These are phyloP conservation scores for Mesostigma viride DNA, from an alignment of 139 green algal species.

Conservation along the genomic window DNA sequence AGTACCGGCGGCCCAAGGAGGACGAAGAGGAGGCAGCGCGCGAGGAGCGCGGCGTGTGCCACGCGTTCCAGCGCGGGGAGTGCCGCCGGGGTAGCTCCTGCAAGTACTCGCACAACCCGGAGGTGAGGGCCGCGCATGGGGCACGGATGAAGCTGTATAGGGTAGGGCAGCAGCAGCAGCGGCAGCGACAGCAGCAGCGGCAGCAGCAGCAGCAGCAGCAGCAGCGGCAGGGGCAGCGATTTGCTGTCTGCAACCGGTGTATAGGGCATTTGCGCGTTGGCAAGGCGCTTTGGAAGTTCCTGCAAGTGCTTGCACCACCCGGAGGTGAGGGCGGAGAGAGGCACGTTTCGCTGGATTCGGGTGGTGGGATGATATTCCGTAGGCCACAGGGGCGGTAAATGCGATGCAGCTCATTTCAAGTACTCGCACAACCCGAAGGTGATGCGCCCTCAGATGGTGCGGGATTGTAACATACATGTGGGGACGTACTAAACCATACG, in stretches of 20 bases:
- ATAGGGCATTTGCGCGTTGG: too few relatives aligned
- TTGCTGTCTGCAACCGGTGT: too few relatives aligned
- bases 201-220: neutral
- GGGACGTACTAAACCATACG: too few relatives aligned
- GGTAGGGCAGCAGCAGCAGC: neutral
- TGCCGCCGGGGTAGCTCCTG: constrained; percentile 34
- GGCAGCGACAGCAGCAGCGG: neutral
- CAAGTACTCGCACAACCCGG: constrained; percentile 35
- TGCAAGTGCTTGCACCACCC: constrained; percentile 40
- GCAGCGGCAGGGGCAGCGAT: too few relatives aligned
- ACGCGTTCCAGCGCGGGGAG: constrained; percentile 35
- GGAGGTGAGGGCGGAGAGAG: constrained; percentile 14
- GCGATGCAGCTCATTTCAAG: too few relatives aligned
- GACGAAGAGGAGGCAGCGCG: constrained; percentile 18
- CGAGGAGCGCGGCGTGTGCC: constrained; percentile 29
- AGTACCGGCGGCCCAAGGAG: constrained; percentile 73
- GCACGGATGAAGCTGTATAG: neutral
- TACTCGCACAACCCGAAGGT: too few relatives aligned
- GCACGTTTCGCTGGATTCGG: too few relatives aligned
- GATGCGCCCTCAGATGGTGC: too few relatives aligned
- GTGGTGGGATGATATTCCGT: too few relatives aligned
- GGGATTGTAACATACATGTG: too few relatives aligned
- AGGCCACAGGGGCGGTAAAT: too few relatives aligned
- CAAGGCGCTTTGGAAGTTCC: constrained; percentile 22
- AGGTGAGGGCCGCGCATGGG: constrained; percentile 10